Conservation (phyloP, 345 rosid genomes). For the Eucalyptus sp. region DNA sequence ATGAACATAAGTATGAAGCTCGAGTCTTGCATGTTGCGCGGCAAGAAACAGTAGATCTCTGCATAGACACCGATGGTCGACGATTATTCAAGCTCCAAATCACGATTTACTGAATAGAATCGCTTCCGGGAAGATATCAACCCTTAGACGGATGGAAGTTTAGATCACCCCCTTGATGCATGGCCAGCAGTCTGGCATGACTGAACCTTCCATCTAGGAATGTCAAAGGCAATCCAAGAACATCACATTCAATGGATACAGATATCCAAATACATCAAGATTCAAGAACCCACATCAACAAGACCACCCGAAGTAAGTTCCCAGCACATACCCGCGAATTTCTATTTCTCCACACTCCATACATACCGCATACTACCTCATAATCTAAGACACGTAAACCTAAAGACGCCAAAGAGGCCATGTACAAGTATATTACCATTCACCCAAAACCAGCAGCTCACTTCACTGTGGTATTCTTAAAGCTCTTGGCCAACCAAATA, state of each 20-base stretch:
- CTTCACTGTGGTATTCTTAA: slow-evolving; percentile 60
- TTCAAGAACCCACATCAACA: not conserved
- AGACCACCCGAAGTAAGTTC: not conserved
- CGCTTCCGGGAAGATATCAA: not conserved
- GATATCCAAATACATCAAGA: not conserved
- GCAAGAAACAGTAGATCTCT: not conserved
- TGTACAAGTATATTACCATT: not conserved
- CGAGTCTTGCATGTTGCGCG: not conserved
- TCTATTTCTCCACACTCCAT: not conserved
- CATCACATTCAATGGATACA: not conserved
- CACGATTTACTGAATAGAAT: not conserved
- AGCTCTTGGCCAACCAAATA: slow-evolving; percentile 93
- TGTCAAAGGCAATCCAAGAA: not conserved
- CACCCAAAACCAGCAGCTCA: not conserved
- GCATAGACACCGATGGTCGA: not conserved
- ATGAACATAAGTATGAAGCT: not conserved
- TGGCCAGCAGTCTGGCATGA: not conserved
- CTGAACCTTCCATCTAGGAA: not conserved
- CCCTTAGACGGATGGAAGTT: not conserved
- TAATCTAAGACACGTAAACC: not conserved
- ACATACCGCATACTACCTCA: not conserved
- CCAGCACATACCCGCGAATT: not conserved
- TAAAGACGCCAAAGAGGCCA: not conserved
- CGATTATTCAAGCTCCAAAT: not conserved
- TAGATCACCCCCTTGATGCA: not conserved